These are phyloP conservation scores for Coffea humblotiana DNA, from an alignment of 305 asterid genomes.

Conservation along the genomic window DNA sequence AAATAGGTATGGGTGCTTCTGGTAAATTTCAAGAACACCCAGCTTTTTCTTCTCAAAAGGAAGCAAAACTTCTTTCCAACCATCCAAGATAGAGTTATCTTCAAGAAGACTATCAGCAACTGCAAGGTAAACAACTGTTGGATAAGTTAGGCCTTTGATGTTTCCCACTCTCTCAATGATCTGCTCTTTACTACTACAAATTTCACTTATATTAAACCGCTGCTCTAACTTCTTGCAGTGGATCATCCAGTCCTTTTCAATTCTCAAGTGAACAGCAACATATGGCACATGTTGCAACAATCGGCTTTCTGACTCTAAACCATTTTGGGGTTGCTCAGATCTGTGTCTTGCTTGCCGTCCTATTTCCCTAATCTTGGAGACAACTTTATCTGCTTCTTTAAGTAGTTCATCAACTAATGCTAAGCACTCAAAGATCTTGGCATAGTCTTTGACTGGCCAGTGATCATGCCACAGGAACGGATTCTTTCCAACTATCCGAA, in stretches of 20 bases:
- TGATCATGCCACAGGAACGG: constrained; percentile 96
- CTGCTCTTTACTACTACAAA: constrained; percentile 80
- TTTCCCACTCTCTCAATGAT: constrained; percentile 66
- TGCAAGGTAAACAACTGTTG: constrained; percentile 61
- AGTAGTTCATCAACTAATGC: constrained; percentile 65
- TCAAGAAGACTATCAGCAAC: constrained; percentile 90
- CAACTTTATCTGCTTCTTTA: constrained; percentile 71
- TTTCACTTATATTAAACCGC: constrained; percentile 54
- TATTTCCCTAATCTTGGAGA: constrained; percentile 58
- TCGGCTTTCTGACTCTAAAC: background rate
- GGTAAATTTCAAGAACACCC: constrained; percentile 58
- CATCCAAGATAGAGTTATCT: constrained; percentile 53
- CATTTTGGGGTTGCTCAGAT: constrained; percentile 14
- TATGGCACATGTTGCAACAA: constrained; percentile 38
- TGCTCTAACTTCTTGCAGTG: constrained; percentile 89
- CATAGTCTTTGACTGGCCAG: constrained; percentile 85
- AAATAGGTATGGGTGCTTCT: constrained; percentile 67
- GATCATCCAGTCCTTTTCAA: constrained; percentile 93
- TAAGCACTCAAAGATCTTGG: constrained; percentile 71
- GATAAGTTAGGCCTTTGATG: constrained; percentile 51
- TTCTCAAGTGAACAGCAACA: constrained; percentile 94
- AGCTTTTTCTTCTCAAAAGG: constrained; percentile 76
- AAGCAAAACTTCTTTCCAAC: constrained; percentile 69
- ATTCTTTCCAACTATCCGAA: constrained; percentile 73
- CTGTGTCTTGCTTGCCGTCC: constrained; percentile 40